A percentile compares a stretch with the other conserved stretches of the same genome.
These are phyloP conservation scores for Apiotrichum gamsii DNA, from an alignment of 1,284 basidiomycete species.

Conservation along the genomic window DNA sequence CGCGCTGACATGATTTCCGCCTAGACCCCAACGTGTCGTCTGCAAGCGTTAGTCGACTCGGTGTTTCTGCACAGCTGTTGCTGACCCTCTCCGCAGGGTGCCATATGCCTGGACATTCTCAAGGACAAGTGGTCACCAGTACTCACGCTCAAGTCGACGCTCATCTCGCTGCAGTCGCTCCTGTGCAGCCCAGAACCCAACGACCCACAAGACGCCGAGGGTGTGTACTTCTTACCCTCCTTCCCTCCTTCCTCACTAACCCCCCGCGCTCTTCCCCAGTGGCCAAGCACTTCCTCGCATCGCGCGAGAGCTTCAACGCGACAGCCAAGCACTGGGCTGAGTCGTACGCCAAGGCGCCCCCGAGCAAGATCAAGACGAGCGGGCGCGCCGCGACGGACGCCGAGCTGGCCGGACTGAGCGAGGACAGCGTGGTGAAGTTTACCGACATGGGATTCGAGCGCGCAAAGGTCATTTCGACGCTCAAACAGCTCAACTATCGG, in stretches of 20 bases:
- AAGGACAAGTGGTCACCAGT: slow-evolving; percentile 73
- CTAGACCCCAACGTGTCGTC: slow-evolving; percentile 84
- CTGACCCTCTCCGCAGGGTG: slow-evolving; percentile 39
- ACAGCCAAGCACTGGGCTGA: slow-evolving; percentile 94
- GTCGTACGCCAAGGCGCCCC: slow-evolving; percentile 71
- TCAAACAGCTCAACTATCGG: slow-evolving; percentile 85
- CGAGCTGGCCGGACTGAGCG: slow-evolving; percentile 50
- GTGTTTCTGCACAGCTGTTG: background rate
- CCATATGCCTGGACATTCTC: slow-evolving; percentile 59
- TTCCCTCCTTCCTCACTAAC: background rate
- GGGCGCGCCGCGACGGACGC: slow-evolving; percentile 30
- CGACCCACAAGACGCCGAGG: slow-evolving; percentile 95
- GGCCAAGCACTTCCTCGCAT: slow-evolving; percentile 91
- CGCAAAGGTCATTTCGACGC: slow-evolving; percentile 63
- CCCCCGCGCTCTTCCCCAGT: slow-evolving; percentile 50
- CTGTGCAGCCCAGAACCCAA: slow-evolving; percentile 95
- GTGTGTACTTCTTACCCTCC: slow-evolving; percentile 20
- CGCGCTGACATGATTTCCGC: no score
- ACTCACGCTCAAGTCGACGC: slow-evolving; percentile 89
- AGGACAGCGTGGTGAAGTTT: slow-evolving; percentile 50
- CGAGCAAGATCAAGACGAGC: slow-evolving; percentile 19
- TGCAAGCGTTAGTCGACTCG: slow-evolving; percentile 56
- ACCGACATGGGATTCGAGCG: slow-evolving; percentile 50
- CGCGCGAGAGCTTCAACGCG: slow-evolving; percentile 77
- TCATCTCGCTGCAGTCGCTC: slow-evolving; percentile 91